Evolutionary conservation across 352 stramenopile genomes (phyloP).

Genomic region (Globisporangium recalcitrans): DNA sequence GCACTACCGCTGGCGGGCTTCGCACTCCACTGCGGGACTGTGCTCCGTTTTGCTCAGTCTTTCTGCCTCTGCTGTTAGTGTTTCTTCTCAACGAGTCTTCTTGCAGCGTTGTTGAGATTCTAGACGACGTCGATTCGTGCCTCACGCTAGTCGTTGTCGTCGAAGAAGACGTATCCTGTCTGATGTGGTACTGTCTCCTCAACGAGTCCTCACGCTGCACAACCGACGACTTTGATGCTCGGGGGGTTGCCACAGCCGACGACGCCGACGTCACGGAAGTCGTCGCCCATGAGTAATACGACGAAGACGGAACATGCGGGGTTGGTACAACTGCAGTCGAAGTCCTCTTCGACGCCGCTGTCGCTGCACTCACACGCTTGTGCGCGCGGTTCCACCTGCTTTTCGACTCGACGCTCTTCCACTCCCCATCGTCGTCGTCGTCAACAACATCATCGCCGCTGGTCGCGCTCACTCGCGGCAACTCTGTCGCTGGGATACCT

Average conservation of each 20-base stretch:
- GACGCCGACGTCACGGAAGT: slow-evolving; percentile 6
- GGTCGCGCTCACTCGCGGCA: not conserved
- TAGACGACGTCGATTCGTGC: not conserved
- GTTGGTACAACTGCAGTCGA: not conserved
- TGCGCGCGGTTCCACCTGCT: slow-evolving; percentile 15
- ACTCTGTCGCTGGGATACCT: not conserved
- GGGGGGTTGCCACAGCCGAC: not conserved
- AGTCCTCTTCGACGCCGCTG: not conserved
- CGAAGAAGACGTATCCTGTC: not conserved
- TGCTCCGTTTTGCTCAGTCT: not conserved
- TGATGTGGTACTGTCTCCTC: not conserved
- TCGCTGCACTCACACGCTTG: not conserved
- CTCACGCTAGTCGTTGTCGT: not conserved
- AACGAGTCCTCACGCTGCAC: slow-evolving; percentile 3
- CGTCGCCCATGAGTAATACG: slow-evolving; percentile 13
- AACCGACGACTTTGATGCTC: not conserved
- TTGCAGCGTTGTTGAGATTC: not conserved
- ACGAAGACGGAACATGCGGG: not conserved
- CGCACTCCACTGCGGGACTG: slow-evolving; percentile 5
- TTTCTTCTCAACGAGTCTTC: slow-evolving; percentile 1
- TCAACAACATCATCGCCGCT: not conserved
- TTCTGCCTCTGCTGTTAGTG: slow-evolving; percentile 5
- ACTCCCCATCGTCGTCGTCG: slow-evolving; percentile 9
- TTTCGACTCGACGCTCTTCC: slow-evolving; percentile 15
- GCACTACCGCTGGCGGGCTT: slow-evolving; percentile 20